A percentile compares a stretch with the other conserved stretches of the same genome.
phyloP scores from a whole-genome alignment of 148 eudicot species.

The Rhododendron williamsianum region DNA sequence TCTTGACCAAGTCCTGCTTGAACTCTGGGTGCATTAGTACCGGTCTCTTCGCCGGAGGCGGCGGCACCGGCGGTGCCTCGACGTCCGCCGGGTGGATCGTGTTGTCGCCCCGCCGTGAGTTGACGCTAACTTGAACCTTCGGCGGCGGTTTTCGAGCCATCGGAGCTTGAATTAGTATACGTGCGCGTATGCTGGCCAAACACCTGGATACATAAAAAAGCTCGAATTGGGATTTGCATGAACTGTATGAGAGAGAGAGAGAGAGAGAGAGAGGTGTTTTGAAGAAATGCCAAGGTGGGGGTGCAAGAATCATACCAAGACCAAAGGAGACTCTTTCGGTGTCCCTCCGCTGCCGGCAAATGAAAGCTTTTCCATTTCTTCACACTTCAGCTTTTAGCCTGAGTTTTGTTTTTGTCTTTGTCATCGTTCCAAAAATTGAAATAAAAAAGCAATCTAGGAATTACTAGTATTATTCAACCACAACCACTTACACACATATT shows the following conservation, averaged over 20 bases:
- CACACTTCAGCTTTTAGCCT: neutral
- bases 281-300: neutral
- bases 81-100: slow-evolving; percentile 29
- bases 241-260: neutral
- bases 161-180: neutral
- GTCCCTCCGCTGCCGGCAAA: neutral
- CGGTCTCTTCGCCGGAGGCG: slow-evolving; percentile 12
- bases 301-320: neutral
- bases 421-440: no score
- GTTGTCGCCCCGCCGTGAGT: slow-evolving; percentile 24
- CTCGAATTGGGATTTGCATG: neutral
- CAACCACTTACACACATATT: no score
- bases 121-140: slow-evolving; percentile 4
- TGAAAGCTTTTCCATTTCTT: neutral
- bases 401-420: neutral
- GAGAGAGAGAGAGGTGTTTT: slow-evolving; percentile 5
- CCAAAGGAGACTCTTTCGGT: neutral
- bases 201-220: neutral
- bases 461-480: no score
- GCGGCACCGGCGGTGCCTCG: slow-evolving; percentile 13
- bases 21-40: slow-evolving; percentile 18
- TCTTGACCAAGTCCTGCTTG: slow-evolving; percentile 5
- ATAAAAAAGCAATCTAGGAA: no score
- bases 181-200: neutral
- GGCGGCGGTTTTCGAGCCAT: slow-evolving; percentile 2